These are phyloP conservation scores for Diospyros kaki DNA, from an alignment of 148 eudicot genomes.

Conservation along the genomic window DNA sequence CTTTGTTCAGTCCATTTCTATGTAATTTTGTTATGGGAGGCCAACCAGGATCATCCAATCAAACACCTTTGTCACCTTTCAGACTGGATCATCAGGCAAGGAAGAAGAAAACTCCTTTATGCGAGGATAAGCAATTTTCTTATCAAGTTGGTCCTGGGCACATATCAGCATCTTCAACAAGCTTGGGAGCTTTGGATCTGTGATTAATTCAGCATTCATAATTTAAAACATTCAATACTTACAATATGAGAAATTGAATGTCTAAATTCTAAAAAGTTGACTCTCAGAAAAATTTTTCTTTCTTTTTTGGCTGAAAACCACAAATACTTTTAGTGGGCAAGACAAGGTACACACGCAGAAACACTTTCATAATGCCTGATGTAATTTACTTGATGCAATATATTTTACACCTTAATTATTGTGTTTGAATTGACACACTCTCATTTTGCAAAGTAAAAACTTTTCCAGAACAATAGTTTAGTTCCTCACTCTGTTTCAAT, in stretches of 20 bases:
- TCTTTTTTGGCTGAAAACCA: no score
- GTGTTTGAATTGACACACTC: no score
- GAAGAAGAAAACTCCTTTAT: constrained; percentile 65
- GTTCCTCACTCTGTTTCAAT: not conserved
- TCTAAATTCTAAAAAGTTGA: no score
- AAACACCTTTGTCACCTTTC: constrained; percentile 14
- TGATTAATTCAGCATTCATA: constrained; percentile 8
- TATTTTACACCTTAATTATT: no score
- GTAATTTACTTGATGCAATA: no score
- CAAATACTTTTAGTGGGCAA: no score
- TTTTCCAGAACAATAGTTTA: no score
- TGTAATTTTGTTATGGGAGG: not conserved
- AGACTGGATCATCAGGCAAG: constrained; percentile 71
- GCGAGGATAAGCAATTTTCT: constrained; percentile 79
- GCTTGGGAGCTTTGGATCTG: constrained; percentile 90
- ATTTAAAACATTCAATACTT: not conserved
- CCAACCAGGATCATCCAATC: not conserved
- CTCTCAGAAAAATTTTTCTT: no score
- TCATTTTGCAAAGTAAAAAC: no score
- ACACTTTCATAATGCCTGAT: no score
- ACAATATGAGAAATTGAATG: not conserved
- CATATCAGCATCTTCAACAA: constrained; percentile 84
- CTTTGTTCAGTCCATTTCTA: not conserved
- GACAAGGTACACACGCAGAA: no score
- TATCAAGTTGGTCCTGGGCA: constrained; percentile 87